Conservation (phyloP, 2,329 filamentous ascomycete genomes). For the Aspergillus sojae region DNA sequence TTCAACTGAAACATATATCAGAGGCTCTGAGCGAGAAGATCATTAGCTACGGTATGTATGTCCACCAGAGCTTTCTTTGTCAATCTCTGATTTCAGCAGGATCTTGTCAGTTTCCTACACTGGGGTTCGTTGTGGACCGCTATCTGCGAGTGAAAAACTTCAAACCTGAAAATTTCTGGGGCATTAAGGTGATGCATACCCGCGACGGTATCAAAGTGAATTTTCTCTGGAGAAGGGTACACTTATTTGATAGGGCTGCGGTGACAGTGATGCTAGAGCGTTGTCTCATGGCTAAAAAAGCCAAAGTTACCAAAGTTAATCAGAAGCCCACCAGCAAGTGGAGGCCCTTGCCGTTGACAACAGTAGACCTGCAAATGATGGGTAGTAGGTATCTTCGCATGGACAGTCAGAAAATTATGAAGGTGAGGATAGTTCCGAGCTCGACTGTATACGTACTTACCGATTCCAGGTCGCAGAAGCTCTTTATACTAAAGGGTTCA, state of each 20-base stretch:
- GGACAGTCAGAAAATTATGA: slow-evolving; percentile 90
- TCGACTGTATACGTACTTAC: background rate
- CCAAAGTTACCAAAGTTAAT: slow-evolving; percentile 80
- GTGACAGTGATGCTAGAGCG: slow-evolving; percentile 82
- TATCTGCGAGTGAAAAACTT: slow-evolving; percentile 95
- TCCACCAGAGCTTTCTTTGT: background rate
- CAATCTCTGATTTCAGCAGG: slow-evolving; percentile 47
- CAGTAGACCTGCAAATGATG: slow-evolving; percentile 94
- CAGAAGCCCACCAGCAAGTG: slow-evolving; percentile 93
- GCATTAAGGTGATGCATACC: slow-evolving; percentile 79
- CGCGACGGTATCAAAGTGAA: slow-evolving; percentile 77
- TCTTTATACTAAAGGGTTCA: slow-evolving; percentile 92
- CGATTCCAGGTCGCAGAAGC: slow-evolving; percentile 66
- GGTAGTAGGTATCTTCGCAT: slow-evolving; percentile 87
- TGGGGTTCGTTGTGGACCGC: slow-evolving; percentile 95
- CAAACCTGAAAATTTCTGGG: slow-evolving; percentile 89
- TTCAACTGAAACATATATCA: slow-evolving; percentile 73
- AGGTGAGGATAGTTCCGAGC: slow-evolving; percentile 41
- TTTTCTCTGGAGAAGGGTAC: slow-evolving; percentile 80
- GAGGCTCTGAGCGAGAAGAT: slow-evolving; percentile 65
- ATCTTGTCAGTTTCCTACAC: slow-evolving; percentile 93
- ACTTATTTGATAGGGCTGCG: slow-evolving; percentile 84
- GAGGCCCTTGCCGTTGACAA: slow-evolving; percentile 91
- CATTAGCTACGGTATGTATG: slow-evolving; percentile 74
- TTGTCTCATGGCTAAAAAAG: slow-evolving; percentile 74